Evolutionary conservation across 2,329 filamentous ascomycete species (phyloP), one percentile per base, ranked within the genome.

Genomic region (Huntiella savannae): DNA sequence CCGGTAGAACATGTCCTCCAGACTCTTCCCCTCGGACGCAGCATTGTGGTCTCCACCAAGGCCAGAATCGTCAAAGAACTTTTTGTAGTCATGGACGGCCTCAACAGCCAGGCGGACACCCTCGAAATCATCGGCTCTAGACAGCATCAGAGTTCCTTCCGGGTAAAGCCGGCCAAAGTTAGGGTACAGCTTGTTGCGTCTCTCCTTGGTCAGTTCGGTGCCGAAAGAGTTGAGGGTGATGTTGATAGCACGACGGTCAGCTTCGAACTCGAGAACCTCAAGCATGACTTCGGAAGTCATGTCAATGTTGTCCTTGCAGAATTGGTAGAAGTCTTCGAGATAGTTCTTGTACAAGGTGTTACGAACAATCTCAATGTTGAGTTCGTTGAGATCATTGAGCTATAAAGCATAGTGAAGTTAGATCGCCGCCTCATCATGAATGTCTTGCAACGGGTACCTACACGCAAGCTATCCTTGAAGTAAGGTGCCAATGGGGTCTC

Each of bases 301-400:
- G 37, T 93, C 88, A 0, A 86, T 70, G 58, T 94, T 75, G 7
- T 79, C 82, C 64, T 88, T 94, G 63, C 96, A 82, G 61, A 95
- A 98, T 53, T 82, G 73, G 67, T 96, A 77, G 62, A 98, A 98
- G 60, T 96, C 91, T 61, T 98, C 91, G 5, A 98, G 74, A 60
- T 98, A 98, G 69, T 96, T 96, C 73, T 98, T 98, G 71, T 96
- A 98, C 33, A 98, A 70, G 1, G 87, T 98, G 65, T 98, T 98
- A 53, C 92, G 81, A 49, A 98, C 83, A 62, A 98, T 98, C 66
- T 98, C 91, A 56, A 98, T 98, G 67, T 98, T 98, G 57, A 98
- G 71, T 68, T 98, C 92, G 63, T 98, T 91, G 43, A 98, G 72
- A 60, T 98, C 91, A 62, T 95, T 86, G 62, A 95, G 87, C 49